A percentile compares a stretch with the other conserved stretches of the same genome.
These are phyloP conservation scores for Fomitopsis palustris DNA, from an alignment of 1,284 basidiomycete genomes.

Conservation along the genomic window DNA sequence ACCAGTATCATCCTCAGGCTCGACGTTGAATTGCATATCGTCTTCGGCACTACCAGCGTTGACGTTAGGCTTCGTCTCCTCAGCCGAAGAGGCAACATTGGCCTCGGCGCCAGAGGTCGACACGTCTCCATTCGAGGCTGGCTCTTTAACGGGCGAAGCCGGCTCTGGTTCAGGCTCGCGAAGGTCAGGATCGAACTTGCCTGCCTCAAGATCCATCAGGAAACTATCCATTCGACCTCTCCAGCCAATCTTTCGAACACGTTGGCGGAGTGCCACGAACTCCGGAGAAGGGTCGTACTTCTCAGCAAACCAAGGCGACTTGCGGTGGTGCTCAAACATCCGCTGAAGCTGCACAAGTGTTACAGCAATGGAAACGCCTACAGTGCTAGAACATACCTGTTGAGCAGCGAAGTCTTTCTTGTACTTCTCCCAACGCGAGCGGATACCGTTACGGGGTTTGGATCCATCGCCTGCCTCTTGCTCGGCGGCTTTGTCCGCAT, in stretches of 20 bases:
- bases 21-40: conserved; percentile 55
- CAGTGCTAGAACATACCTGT: conserved; percentile 59
- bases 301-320: conserved; percentile 92
- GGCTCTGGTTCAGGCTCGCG: conserved; percentile 50
- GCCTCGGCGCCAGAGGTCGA: conserved; percentile 29
- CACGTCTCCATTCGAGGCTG: conserved; percentile 20
- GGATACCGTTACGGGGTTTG: conserved; percentile 78
- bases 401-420: conserved; percentile 82
- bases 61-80: conserved; percentile 36
- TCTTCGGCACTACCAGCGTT: conserved; percentile 20
- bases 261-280: conserved; percentile 62
- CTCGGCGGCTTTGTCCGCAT: conserved; percentile 75
- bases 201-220: conserved; percentile 74
- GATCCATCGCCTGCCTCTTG: conserved; percentile 75
- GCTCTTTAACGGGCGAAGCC: conserved; percentile 45
- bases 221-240: conserved; percentile 70
- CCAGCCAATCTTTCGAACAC: conserved; percentile 81
- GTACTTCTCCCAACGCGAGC: conserved; percentile 84
- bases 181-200: conserved; percentile 77
- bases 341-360: conserved; percentile 66
- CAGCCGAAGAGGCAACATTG: conserved; percentile 28
- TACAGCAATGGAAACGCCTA: neutral
- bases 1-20: conserved; percentile 64
- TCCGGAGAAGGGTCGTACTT: conserved; percentile 82
- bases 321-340: conserved; percentile 88